Conservation (phyloP, 148 eudicot genomes). For the Cornus controversa region DNA sequence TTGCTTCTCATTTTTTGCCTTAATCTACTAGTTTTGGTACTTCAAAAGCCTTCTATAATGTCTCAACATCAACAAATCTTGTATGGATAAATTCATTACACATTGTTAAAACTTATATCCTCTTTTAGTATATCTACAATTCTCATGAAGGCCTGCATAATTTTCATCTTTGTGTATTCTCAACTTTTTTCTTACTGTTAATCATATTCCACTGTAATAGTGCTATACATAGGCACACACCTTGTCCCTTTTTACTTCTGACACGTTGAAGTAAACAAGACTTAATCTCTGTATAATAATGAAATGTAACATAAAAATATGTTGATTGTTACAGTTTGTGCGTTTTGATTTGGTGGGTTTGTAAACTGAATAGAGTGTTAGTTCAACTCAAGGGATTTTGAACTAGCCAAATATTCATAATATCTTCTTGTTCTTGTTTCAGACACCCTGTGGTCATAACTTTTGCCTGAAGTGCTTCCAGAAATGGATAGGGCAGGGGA, state of each 20-base stretch:
- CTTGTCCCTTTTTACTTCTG: not conserved
- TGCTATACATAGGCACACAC: no score
- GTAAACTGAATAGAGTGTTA: not conserved
- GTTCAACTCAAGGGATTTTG: not conserved
- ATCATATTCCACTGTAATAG: not conserved
- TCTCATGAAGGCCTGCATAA: not conserved
- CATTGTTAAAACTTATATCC: not conserved
- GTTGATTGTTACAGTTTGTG: not conserved
- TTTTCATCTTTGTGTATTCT: not conserved
- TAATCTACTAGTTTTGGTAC: no score
- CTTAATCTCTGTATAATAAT: not conserved
- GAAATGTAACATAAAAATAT: not conserved
- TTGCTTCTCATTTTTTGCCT: no score
- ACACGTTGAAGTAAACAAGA: not conserved
- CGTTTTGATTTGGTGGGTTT: not conserved
- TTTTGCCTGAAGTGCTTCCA: constrained; percentile 91
- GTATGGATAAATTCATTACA: not conserved
- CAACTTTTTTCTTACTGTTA: not conserved
- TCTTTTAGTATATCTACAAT: not conserved
- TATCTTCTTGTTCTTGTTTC: constrained; percentile 16
- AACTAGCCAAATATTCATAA: not conserved
- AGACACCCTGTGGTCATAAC: constrained; percentile 97
- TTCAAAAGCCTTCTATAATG: not conserved
- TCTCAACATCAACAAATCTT: not conserved
- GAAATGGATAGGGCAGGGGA: constrained; percentile 84